Percentiles rank a stretch among this genome's conserved stretches.
These are phyloP conservation scores for Colletotrichum brevisporum DNA, from an alignment of 2,329 filamentous ascomycete species.

Conservation along the genomic window DNA sequence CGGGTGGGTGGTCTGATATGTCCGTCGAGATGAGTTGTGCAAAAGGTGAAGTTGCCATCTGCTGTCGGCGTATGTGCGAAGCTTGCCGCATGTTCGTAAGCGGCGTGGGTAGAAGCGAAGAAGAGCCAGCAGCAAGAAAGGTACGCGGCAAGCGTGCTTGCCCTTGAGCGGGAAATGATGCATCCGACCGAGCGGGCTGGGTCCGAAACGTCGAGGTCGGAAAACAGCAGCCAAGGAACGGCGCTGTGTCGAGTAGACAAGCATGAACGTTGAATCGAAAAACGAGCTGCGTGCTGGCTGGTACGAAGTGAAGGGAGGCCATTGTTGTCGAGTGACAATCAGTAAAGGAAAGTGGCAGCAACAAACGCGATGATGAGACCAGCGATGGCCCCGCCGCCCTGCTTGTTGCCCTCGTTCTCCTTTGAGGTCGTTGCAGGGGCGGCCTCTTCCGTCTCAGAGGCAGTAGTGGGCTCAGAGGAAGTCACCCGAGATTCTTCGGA, in stretches of 20 bases:
- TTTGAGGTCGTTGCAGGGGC: constrained; percentile 52
- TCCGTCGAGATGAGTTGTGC: constrained; percentile 28
- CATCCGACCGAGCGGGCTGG: constrained; percentile 26
- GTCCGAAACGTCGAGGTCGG: constrained; percentile 51
- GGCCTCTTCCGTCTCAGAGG: constrained; percentile 44
- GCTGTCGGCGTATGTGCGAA: constrained; percentile 34
- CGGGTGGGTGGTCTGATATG: constrained; percentile 8
- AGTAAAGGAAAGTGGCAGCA: constrained; percentile 66
- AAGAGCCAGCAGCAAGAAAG: constrained; percentile 37
- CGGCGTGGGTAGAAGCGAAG: constrained; percentile 33
- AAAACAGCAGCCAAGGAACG: constrained; percentile 39
- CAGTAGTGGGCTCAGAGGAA: constrained; percentile 47
- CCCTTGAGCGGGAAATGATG: neutral
- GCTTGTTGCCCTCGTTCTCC: constrained; percentile 62
- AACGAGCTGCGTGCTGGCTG: constrained; percentile 33
- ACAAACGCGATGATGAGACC: constrained; percentile 70
- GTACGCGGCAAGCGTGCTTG: constrained; percentile 32
- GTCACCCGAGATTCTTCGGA: constrained; percentile 43
- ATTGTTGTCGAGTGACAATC: constrained; percentile 21
- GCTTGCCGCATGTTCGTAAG: constrained; percentile 34
- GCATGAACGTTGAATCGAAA: constrained; percentile 38
- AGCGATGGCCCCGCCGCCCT: constrained; percentile 65
- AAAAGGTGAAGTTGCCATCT: constrained; percentile 31
- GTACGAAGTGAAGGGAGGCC: constrained; percentile 39
- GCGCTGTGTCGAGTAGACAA: constrained; percentile 35